Evolutionary conservation across 805 yeast species (phyloP), one percentile per base, ranked within the genome.

Genomic region (Kuraishia cidri): DNA sequence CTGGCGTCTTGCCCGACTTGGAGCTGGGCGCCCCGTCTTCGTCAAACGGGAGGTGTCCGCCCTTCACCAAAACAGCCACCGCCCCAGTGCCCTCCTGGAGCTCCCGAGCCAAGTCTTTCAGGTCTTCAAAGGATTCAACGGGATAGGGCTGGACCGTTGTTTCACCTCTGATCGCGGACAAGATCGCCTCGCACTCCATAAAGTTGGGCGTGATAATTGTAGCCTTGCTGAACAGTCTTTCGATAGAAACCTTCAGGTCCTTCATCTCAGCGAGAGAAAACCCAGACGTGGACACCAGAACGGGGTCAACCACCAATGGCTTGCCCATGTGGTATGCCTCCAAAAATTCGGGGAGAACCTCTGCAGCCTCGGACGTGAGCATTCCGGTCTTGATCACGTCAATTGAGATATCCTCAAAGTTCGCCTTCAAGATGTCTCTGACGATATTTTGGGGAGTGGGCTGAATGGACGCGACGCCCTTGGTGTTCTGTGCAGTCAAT

Each of bases 311-410:
- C 2, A 85, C 76, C 20, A 84, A 36, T 3, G 54, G 50, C 25
- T 66, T 54, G 0, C 44, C 41, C 3, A 22, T 37, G 17, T 59
- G 55, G 29, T 57, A 44, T 20, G 52, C 43, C 0, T 45, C 46
- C 18, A 73, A 33, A 29, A 55, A 52, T 6, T 54, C 55, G 3
- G 52, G 42, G 20, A 83, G 52, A 0, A 65, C 67, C 2, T 55
- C 54, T 4, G 79, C 62, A 0, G 83, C 72, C 24, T 66, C 75
- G 2, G 46, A 44, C 1, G 79, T 73, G 21, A 81, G 64, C 75
- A 86, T 68, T 0, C 95, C 95, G 1, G 88, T 79, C 52, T 86
- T 86, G 44, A 86, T 66, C 4, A 72, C 87, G 57, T 78, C 69
- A 46, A 76, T 59, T 40, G 71, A 62, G 44, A 84, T 66, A 46